Evolutionary conservation across 1,284 basidiomycete species (phyloP).

Genomic region (Leccinum insigne): DNA sequence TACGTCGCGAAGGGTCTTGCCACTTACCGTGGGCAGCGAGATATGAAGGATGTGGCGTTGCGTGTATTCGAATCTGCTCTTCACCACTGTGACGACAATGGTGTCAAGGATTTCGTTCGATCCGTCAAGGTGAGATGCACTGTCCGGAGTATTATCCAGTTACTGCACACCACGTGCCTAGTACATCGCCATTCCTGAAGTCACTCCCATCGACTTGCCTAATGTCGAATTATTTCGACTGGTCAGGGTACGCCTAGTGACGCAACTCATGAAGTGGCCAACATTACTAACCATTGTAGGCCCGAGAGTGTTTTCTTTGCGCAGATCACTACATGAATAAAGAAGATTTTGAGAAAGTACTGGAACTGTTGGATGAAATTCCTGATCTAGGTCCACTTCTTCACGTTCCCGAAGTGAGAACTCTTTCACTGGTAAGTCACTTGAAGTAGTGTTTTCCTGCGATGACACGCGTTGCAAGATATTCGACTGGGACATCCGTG

Average conservation of each 20-base stretch:
- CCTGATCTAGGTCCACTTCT: constrained; percentile 9
- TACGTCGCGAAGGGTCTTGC: constrained; percentile 5
- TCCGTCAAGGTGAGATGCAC: constrained; percentile 7
- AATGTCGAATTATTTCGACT: background rate
- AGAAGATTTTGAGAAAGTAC: background rate
- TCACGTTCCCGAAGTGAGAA: constrained; percentile 2
- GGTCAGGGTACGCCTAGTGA: constrained; percentile 1
- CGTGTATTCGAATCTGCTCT: background rate
- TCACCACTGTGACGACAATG: background rate
- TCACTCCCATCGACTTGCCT: background rate
- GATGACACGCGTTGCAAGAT: constrained; percentile 10
- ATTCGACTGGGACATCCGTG: constrained; percentile 7
- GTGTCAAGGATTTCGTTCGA: background rate
- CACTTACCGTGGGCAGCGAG: background rate
- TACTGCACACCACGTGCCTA: background rate
- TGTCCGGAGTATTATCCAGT: background rate
- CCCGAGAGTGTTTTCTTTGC: background rate
- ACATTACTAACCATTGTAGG: background rate
- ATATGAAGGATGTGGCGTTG: background rate
- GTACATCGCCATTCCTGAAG: constrained; percentile 3
- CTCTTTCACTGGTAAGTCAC: constrained; percentile 5
- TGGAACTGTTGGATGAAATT: background rate
- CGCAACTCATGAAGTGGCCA: background rate
- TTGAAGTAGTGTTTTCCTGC: background rate
- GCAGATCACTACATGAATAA: background rate